Conservation (phyloP, 148 eudicot genomes). For the Cornus florida region DNA sequence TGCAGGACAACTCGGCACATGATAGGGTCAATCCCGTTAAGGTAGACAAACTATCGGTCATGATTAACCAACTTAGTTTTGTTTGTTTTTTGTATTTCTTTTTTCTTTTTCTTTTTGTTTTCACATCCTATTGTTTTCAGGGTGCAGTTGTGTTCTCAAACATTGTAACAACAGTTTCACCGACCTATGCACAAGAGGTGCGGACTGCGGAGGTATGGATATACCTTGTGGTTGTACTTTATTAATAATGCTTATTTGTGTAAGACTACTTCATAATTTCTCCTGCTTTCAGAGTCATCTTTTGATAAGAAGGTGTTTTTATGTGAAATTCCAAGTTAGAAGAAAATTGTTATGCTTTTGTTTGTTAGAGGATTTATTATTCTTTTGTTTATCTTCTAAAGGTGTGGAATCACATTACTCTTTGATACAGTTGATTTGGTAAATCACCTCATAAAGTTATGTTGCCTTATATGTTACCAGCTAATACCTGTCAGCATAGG, state of each 20-base stretch:
- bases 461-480: neutral
- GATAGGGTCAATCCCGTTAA: constrained; percentile 80
- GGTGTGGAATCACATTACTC: neutral
- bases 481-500: neutral
- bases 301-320: neutral
- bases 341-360: neutral
- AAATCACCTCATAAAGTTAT: neutral
- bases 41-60: constrained; percentile 40
- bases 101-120: constrained; percentile 11
- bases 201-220: constrained; percentile 69
- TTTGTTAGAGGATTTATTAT: neutral
- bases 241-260: neutral
- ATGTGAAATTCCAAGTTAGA: neutral
- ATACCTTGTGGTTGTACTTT: constrained; percentile 5
- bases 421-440: neutral
- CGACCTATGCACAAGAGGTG: constrained; percentile 91
- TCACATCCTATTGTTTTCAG: constrained; percentile 34
- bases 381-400: neutral
- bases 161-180: constrained; percentile 97
- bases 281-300: constrained; percentile 3
- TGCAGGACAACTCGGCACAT: constrained; percentile 84
- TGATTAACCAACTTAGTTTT: constrained; percentile 1
- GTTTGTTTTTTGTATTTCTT: too few species aligned
- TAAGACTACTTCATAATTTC: neutral
- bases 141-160: constrained; percentile 97